Evolutionary conservation across 768 basidiomycete species (phyloP).

Genomic region (Cyathus striatus): DNA sequence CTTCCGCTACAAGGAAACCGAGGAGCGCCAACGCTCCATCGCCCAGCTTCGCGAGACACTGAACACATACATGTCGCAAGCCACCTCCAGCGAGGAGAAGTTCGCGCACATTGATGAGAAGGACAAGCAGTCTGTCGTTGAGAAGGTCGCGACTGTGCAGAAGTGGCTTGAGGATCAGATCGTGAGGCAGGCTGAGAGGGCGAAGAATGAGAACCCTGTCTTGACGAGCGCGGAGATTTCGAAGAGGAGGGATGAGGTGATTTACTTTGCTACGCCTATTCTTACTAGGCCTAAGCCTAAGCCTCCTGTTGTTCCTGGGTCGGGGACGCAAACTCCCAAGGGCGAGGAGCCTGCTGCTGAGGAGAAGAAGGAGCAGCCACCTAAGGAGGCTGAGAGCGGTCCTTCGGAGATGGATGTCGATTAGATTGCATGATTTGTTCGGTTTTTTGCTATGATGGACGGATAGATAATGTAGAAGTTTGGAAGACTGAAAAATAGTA

Average conservation of each 20-base stretch:
- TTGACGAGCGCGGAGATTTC: slow-evolving; percentile 75
- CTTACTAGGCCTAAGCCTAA: slow-evolving; percentile 92
- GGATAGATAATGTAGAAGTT: no score
- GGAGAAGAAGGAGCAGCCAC: slow-evolving; percentile 24
- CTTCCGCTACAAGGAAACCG: slow-evolving; percentile 75
- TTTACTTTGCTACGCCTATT: slow-evolving; percentile 87
- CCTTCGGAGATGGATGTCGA: slow-evolving; percentile 84
- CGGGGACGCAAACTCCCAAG: slow-evolving; percentile 71
- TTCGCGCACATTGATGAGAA: slow-evolving; percentile 87
- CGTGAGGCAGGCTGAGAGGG: slow-evolving; percentile 78
- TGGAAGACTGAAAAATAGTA: no score
- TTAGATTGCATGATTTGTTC: no score
- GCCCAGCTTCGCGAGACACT: slow-evolving; percentile 81
- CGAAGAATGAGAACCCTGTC: slow-evolving; percentile 86
- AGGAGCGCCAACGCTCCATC: slow-evolving; percentile 72
- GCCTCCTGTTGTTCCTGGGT: slow-evolving; percentile 52
- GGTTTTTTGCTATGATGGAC: no score
- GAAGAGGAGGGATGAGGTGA: slow-evolving; percentile 91
- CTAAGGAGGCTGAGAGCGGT: slow-evolving; percentile 25
- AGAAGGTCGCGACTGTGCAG: slow-evolving; percentile 84
- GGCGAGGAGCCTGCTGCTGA: slow-evolving; percentile 29
- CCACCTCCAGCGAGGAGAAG: slow-evolving; percentile 80
- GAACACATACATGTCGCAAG: slow-evolving; percentile 81
- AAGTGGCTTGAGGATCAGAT: slow-evolving; percentile 97
- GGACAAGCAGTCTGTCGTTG: slow-evolving; percentile 81